Base-by-base conservation (phyloP, 2,329 filamentous ascomycete genomes). In the Kalmusia sp. region DNA sequence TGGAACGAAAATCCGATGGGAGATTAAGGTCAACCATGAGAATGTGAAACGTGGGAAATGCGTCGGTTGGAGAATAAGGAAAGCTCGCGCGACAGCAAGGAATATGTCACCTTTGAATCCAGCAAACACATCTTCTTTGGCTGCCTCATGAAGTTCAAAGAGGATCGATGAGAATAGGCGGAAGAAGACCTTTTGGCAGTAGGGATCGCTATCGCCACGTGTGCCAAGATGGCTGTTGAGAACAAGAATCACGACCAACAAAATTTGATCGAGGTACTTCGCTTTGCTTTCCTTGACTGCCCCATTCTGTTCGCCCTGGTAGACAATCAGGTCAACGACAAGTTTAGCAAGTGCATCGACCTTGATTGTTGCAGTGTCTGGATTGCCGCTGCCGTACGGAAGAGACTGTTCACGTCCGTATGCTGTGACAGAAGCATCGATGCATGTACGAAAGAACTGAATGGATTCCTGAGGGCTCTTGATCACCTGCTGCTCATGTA, bases 141-240 rank as follows among this genome's bases (percentile, higher is more conserved):
- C 81, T 72, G 28, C 88, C 70, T 51, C 87, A 82, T 55, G 87
- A 51, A 93, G 83, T 63, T 95, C 89, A 72, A 90, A 91, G 4
- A 99, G 82, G 41, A 97, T 82, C 65, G 89, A 84, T 0, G 92
- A 93, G 69, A 97, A 89, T 35, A 99, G 82, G 39, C 93, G 87
- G 83, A 93, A 95, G 80, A 97, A 98, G 25, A 96, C 87, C 57
- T 91, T 88, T 68, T 93, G 90, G 65, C 92, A 93, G 79, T 96
- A 93, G 33, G 82, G 84, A 49, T 96, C 92, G 3, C 87, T 84
- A 49, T 96, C 92, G 3, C 87, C 89, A 39, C 89, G 86, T 73
- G 88, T 91, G 51, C 90, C 83, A 66, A 96, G 89, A 70, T 98
- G 92, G 63, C 95, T 87, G 72, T 91, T 93, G 55, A 97, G 82